Conservation (phyloP, 208 protist species). For the Leishmania major region DNA sequence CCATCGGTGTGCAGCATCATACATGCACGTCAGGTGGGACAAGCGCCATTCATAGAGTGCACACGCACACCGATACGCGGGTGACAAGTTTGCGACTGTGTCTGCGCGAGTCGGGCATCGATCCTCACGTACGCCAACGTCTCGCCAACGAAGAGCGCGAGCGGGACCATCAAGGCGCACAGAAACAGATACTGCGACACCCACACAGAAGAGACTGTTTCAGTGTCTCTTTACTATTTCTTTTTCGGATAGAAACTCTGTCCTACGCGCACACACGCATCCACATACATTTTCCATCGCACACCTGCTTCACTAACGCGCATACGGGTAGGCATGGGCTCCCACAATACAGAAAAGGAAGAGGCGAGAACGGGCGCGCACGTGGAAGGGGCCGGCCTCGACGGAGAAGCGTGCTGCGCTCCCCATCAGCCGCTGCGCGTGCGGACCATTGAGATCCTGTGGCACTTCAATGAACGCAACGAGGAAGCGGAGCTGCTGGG, state of each 20-base stretch:
- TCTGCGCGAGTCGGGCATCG: not conserved
- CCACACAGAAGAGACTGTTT: not conserved
- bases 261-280: not conserved
- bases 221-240: not conserved
- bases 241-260: not conserved
- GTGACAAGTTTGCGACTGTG: not conserved
- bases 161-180: not conserved
- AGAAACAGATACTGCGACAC: not conserved
- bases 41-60: not conserved
- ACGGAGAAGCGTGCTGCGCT: not conserved
- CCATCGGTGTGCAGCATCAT: not conserved
- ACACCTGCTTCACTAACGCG: not conserved
- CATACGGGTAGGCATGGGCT: not conserved
- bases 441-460: constrained; percentile 84
- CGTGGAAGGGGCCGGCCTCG: not conserved
- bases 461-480: constrained; percentile 81
- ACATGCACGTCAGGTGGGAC: not conserved
- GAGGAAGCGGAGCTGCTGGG: constrained; percentile 78
- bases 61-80: not conserved
- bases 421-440: constrained; percentile 46
- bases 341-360: not conserved
- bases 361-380: not conserved
- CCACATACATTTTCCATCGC: not conserved
- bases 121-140: not conserved
- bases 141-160: not conserved